These are phyloP conservation scores for Amoeboaphelidium occidentale DNA, from an alignment of 371 early-diverging fungal genomes.

Conservation along the genomic window DNA sequence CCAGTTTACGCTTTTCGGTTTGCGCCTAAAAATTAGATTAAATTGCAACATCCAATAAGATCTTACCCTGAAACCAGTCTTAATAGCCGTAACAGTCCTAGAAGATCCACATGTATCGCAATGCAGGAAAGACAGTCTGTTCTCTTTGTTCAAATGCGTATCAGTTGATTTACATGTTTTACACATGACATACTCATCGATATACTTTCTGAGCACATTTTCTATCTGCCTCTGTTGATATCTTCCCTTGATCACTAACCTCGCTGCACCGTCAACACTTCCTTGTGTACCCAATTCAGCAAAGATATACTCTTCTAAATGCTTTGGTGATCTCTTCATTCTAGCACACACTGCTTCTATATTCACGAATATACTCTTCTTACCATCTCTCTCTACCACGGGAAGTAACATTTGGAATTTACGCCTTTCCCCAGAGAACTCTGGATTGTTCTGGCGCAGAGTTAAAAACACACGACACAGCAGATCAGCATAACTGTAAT, in stretches of 20 bases:
- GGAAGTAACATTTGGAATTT: constrained; percentile 84
- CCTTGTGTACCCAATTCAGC: constrained; percentile 96
- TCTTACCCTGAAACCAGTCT: constrained; percentile 96
- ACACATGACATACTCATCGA: constrained; percentile 97
- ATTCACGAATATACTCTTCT: constrained; percentile 88
- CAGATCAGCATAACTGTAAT: constrained; percentile 21
- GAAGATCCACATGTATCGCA: constrained; percentile 95
- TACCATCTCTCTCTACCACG: constrained; percentile 70
- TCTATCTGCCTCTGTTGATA: constrained; percentile 99
- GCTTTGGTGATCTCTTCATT: constrained; percentile 87
- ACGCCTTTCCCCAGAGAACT: constrained; percentile 70
- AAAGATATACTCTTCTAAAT: constrained; percentile 92
- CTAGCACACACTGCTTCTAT: constrained; percentile 68
- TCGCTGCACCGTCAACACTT: constrained; percentile 79
- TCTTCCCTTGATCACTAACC: constrained; percentile 90
- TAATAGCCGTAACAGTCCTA: constrained; percentile 90
- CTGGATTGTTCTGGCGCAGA: constrained; percentile 81
- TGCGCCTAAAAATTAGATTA: no score
- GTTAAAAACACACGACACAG: constrained; percentile 72
- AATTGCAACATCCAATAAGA: no score
- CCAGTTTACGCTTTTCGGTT: no score
- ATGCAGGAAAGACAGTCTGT: constrained; percentile 90
- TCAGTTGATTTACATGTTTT: constrained; percentile 96
- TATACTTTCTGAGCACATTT: constrained; percentile 91
- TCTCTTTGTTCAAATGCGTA: constrained; percentile 88